Evolutionary conservation across 805 yeast species (phyloP), one percentile per base, ranked within the genome.

Genomic region (Ogataea pignaliae): DNA sequence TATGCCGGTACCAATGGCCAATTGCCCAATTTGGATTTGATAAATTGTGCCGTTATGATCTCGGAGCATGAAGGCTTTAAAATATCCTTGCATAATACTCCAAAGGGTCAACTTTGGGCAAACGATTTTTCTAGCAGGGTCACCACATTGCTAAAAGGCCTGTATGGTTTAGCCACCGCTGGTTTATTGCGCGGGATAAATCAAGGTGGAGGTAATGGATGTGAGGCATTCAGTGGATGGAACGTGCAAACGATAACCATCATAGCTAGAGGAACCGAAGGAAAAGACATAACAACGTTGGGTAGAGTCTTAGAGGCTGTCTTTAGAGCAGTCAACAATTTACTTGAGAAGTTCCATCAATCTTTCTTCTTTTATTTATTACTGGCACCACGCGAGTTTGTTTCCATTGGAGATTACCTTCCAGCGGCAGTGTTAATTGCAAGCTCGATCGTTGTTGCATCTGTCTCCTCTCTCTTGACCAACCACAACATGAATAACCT

Each of bases 191-290:
- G 52, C 3, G 52, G 47, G 3, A 48, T 39, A 10, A 42, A 48
- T 21, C 26, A 41, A 15, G 59, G 55, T 15, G 61, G 61, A 14
- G 61, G 61, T 31, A 73, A 81, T 34, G 87, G 93, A n/a, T 81
- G 89, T 54, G 97, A 91, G 60, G 88, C 91, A 12, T 93, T 91
- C 59, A 83, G 93, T 42, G 97, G 98, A 4, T 93, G 96, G 95
- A 84, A 95, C 60, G 85, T 93, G 46, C 98, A 91, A 64, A 84
- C 98, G 0, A 63, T 93, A 16, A 87, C 97, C 0, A 59, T 93
- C 30, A 75, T 76, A 43, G 98, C 96, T 0, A 66, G 63, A 1
- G 68, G 65, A 2, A 54, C 55, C 1, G 59, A 53, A 8, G 87
- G 87, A 1, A 70, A 72, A 0, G 98, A 93, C 65, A 81, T 91